Percentiles rank a stretch among this genome's conserved stretches.
Conservation (phyloP, 1,139 yeast species). For the Taiozyma sp. region DNA sequence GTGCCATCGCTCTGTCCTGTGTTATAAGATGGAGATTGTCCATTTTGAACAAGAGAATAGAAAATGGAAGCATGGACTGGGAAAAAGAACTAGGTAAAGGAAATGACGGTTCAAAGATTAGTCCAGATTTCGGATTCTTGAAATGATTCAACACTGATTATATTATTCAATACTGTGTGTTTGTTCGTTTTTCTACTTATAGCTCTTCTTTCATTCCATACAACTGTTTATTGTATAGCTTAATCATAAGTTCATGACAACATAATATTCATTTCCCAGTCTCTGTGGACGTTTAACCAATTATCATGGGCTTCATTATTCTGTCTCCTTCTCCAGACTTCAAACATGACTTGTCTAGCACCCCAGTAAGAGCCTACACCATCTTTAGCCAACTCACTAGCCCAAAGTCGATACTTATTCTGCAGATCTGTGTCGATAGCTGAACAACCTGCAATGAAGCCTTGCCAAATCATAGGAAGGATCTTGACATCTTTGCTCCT, state of each 20-base stretch:
- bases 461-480: conserved; percentile 84
- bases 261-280: conserved; percentile 87
- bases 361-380: conserved; percentile 86
- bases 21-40: conserved; percentile 36
- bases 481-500: conserved; percentile 53
- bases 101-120: conserved; percentile 39
- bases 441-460: conserved; percentile 85
- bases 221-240: background rate
- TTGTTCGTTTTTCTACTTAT: background rate
- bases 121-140: conserved; percentile 39
- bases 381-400: conserved; percentile 69
- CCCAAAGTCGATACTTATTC: conserved; percentile 71
- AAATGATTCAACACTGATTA: too few relatives aligned
- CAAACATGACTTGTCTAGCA: conserved; percentile 78
- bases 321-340: conserved; percentile 78
- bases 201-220: background rate
- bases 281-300: conserved; percentile 77
- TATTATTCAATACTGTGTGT: too few relatives aligned
- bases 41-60: conserved; percentile 39
- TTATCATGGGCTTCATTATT: conserved; percentile 54
- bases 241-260: conserved; percentile 28
- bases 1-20: conserved; percentile 37
- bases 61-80: conserved; percentile 47
- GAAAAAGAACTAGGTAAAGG: conserved; percentile 40
- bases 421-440: conserved; percentile 59